Conservation (phyloP, 225 moss, liverwort and hornwort genomes). For the Antitrichia curtipendula region DNA sequence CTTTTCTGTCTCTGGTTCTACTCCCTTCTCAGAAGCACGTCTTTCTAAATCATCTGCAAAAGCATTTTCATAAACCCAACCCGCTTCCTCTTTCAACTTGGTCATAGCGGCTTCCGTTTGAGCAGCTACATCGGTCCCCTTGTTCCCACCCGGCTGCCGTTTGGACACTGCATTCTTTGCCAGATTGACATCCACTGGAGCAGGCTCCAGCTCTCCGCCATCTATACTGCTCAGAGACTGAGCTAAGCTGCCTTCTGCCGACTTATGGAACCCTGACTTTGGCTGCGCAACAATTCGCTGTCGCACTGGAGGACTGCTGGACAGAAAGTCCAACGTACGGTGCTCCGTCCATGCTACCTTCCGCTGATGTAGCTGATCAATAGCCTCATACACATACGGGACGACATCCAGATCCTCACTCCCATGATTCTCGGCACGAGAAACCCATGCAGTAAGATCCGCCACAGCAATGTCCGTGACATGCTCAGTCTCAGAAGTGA, state of each 20-base stretch:
- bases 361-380: slow-evolving; percentile 77
- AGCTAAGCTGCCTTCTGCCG: slow-evolving; percentile 10
- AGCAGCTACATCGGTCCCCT: slow-evolving; percentile 30
- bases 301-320: slow-evolving; percentile 83
- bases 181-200: not conserved
- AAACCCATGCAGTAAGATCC: slow-evolving; percentile 60
- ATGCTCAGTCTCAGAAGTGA: slow-evolving; percentile 71
- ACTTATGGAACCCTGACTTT: slow-evolving; percentile 32
- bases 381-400: slow-evolving; percentile 62
- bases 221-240: slow-evolving; percentile 27
- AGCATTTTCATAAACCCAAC: slow-evolving; percentile 90
- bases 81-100: slow-evolving; percentile 71
- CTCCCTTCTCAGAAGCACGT: not conserved
- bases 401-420: slow-evolving; percentile 77
- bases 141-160: slow-evolving; percentile 8
- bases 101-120: slow-evolving; percentile 76
- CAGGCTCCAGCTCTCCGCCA: slow-evolving; percentile 3
- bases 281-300: slow-evolving; percentile 84
- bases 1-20: not conserved
- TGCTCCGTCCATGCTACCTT: slow-evolving; percentile 78
- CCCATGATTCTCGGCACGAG: slow-evolving; percentile 31
- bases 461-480: slow-evolving; percentile 53
- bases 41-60: slow-evolving; percentile 49
- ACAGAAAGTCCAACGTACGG: slow-evolving; percentile 66
- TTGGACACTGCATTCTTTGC: slow-evolving; percentile 16